A percentile compares a stretch with the other conserved stretches of the same genome.
Conservation (phyloP, 345 rosid genomes). For the Tarenaya hassleriana region DNA sequence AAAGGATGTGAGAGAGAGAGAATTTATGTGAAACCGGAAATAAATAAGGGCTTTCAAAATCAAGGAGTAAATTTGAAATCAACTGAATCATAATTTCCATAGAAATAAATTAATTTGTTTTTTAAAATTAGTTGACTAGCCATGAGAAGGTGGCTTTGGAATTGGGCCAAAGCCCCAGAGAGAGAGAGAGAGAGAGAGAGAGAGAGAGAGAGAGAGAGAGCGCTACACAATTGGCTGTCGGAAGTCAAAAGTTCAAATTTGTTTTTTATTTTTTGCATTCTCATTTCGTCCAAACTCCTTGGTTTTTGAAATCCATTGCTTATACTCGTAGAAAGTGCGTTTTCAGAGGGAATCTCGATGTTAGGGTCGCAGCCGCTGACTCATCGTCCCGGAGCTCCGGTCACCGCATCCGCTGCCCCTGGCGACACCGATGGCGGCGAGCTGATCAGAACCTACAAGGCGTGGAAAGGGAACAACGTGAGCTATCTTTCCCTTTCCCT, state of each 20-base stretch:
- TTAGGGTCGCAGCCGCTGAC: conserved; percentile 32
- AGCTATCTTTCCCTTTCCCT: conserved; percentile 21
- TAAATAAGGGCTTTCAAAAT: no score
- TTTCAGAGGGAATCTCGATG: conserved; percentile 26
- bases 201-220: no score
- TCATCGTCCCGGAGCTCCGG: conserved; percentile 28
- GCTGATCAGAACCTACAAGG: conserved; percentile 52
- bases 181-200: background rate
- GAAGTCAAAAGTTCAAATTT: conserved; percentile 12
- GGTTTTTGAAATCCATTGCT: conserved; percentile 8
- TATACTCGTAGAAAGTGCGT: conserved; percentile 3
- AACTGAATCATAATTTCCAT: no score
- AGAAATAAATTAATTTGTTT: no score
- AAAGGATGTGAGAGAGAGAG: no score
- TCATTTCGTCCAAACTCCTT: background rate
- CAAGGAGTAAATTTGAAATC: no score
- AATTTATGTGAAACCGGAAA: no score
- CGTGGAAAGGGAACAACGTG: conserved; percentile 85
- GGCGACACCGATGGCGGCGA: conserved; percentile 29
- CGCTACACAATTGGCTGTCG: conserved; percentile 4
- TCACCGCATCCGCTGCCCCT: conserved; percentile 23
- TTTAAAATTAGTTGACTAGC: conserved; percentile 23
- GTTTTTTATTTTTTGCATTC: background rate
- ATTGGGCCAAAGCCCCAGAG: conserved; percentile 12
- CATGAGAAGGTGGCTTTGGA: conserved; percentile 16